These are phyloP conservation scores for Dothistroma pini DNA, from an alignment of 2,329 filamentous ascomycete genomes.

Conservation along the genomic window DNA sequence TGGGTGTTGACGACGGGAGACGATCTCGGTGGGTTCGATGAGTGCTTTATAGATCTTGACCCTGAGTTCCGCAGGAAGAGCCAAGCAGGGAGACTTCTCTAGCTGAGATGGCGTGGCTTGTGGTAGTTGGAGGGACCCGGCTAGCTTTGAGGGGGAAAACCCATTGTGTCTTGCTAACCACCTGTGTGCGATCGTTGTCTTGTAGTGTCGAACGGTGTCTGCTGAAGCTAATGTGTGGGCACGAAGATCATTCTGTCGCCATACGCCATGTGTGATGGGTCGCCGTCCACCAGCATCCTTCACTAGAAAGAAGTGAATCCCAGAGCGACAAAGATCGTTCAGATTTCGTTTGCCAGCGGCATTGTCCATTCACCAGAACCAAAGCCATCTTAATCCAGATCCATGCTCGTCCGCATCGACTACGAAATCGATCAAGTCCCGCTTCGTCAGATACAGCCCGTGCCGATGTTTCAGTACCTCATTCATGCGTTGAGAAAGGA, in stretches of 20 bases:
- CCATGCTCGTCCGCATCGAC: conserved; percentile 14
- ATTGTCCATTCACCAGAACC: conserved; percentile 16
- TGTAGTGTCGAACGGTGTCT: neutral
- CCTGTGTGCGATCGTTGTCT: neutral
- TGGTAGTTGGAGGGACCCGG: neutral
- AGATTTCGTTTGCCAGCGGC: neutral
- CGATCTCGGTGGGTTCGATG: neutral
- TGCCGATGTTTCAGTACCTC: neutral
- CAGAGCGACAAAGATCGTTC: neutral
- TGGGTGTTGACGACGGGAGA: neutral
- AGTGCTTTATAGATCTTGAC: neutral
- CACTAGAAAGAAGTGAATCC: neutral
- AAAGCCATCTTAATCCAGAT: conserved; percentile 18
- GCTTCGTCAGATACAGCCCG: conserved; percentile 1
- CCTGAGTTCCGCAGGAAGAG: neutral
- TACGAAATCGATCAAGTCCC: conserved; percentile 12
- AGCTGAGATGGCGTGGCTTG: neutral
- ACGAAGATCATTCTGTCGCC: neutral
- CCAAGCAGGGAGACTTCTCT: neutral
- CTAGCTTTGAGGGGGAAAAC: neutral
- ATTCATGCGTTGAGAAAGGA: conserved; percentile 8
- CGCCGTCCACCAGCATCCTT: neutral
- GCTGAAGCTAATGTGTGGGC: neutral
- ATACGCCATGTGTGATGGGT: neutral
- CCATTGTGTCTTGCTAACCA: neutral